These are phyloP conservation scores for Calendula officinalis DNA, from an alignment of 129 eudicot genomes.

Conservation along the genomic window DNA sequence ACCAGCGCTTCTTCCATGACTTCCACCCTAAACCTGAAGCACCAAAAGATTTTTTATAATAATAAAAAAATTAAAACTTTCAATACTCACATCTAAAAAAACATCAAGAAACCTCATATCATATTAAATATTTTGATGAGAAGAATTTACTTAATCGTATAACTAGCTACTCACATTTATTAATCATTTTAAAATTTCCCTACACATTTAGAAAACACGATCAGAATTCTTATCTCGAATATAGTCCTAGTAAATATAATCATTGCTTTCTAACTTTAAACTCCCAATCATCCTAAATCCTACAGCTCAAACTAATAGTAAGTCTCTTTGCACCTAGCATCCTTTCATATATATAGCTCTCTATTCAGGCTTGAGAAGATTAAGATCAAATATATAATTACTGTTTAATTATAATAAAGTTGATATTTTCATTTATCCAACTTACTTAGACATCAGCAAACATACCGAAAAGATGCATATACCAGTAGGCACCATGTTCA, in stretches of 20 bases:
- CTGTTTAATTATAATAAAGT: background rate
- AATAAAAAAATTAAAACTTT: background rate
- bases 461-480: too few species aligned
- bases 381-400: slow-evolving; percentile 1
- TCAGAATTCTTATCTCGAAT: too few species aligned
- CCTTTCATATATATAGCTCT: background rate
- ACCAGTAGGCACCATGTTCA: background rate
- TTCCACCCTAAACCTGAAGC: slow-evolving; percentile 94
- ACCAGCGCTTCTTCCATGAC: slow-evolving; percentile 99
- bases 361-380: background rate
- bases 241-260: too few species aligned
- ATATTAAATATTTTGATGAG: too few species aligned
- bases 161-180: too few species aligned
- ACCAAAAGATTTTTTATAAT: slow-evolving; percentile 11
- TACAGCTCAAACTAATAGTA: background rate
- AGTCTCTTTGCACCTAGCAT: background rate
- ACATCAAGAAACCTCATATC: too few species aligned
- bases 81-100: too few species aligned
- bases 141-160: too few species aligned
- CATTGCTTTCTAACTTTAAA: too few species aligned
- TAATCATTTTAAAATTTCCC: too few species aligned
- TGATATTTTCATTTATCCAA: background rate
- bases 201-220: too few species aligned
- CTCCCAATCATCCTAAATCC: background rate
- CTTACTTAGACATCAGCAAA: slow-evolving; percentile 16